Conservation (phyloP, 352 stramenopile species). For the Pythium sukuiense region DNA sequence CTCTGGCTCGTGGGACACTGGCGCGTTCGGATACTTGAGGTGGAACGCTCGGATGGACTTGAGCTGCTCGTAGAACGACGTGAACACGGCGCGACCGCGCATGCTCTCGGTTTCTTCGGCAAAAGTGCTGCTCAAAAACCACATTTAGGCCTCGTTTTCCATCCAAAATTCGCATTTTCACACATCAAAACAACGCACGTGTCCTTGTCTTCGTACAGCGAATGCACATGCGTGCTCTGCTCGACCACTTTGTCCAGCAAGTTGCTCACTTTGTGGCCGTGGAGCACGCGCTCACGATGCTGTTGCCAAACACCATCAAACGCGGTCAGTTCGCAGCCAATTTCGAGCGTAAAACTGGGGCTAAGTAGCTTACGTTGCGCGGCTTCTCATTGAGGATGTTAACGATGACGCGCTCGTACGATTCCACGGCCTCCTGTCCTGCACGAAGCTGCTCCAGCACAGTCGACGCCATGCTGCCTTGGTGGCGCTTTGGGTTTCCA, state of each 20-base stretch:
- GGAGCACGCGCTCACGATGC: conserved; percentile 76
- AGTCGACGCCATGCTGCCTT: conserved; percentile 71
- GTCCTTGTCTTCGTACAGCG: conserved; percentile 86
- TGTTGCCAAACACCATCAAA: conserved; percentile 25
- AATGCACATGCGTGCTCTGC: conserved; percentile 68
- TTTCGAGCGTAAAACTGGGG: neutral
- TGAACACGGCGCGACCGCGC: conserved; percentile 76
- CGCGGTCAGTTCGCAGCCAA: neutral
- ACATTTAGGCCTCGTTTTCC: neutral
- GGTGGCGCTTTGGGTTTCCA: neutral
- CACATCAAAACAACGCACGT: conserved; percentile 38
- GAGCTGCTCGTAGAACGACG: conserved; percentile 88
- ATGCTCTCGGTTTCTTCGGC: conserved; percentile 77
- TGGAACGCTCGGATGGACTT: conserved; percentile 85
- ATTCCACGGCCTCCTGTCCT: conserved; percentile 81
- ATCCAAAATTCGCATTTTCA: neutral
- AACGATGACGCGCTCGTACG: conserved; percentile 69
- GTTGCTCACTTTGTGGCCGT: conserved; percentile 84
- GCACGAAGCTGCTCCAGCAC: conserved; percentile 82
- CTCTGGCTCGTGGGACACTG: conserved; percentile 63
- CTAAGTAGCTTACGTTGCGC: conserved; percentile 55
- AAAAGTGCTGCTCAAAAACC: conserved; percentile 52
- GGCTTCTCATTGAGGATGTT: conserved; percentile 76
- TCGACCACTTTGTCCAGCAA: conserved; percentile 70
- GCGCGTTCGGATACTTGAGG: conserved; percentile 77